Evolutionary conservation across 2,329 filamentous ascomycete species (phyloP).

Genomic region (Hypomyces rosellus): DNA sequence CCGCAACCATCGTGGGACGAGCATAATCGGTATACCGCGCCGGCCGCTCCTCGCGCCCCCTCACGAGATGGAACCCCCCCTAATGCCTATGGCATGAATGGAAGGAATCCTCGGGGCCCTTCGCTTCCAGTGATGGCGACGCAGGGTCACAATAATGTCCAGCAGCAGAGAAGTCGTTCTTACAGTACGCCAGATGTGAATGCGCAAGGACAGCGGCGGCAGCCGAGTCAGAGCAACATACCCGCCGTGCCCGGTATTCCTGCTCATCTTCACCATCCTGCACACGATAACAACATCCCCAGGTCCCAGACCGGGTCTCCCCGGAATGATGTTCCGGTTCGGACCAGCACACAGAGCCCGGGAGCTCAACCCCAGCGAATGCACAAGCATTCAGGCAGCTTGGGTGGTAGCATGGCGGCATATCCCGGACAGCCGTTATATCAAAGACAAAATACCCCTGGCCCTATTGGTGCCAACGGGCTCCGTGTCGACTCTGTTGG

Average conservation of each 20-base stretch:
- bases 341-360: slow-evolving; percentile 66
- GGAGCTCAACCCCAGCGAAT: slow-evolving; percentile 57
- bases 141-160: slow-evolving; percentile 46
- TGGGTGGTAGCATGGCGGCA: slow-evolving; percentile 47
- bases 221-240: slow-evolving; percentile 49
- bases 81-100: slow-evolving; percentile 56
- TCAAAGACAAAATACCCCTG: slow-evolving; percentile 41
- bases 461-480: slow-evolving; percentile 25
- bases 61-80: slow-evolving; percentile 68
- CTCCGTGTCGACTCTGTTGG: slow-evolving; percentile 34
- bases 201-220: slow-evolving; percentile 53
- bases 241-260: slow-evolving; percentile 74
- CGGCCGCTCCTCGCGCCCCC: slow-evolving; percentile 74
- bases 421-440: slow-evolving; percentile 51
- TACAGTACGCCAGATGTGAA: slow-evolving; percentile 96
- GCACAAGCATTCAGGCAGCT: slow-evolving; percentile 42
- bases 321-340: slow-evolving; percentile 57
- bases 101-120: slow-evolving; percentile 65
- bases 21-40: slow-evolving; percentile 78
- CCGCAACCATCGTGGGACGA: slow-evolving; percentile 67
- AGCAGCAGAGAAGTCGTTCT: slow-evolving; percentile 73
- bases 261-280: slow-evolving; percentile 56
- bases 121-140: slow-evolving; percentile 68
- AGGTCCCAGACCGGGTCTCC: slow-evolving; percentile 81
- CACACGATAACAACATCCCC: slow-evolving; percentile 59